Percentiles rank a stretch among this genome's conserved stretches.
phyloP scores from a whole-genome alignment of 352 stramenopile species.

The Phytophthora cryptogea region DNA sequence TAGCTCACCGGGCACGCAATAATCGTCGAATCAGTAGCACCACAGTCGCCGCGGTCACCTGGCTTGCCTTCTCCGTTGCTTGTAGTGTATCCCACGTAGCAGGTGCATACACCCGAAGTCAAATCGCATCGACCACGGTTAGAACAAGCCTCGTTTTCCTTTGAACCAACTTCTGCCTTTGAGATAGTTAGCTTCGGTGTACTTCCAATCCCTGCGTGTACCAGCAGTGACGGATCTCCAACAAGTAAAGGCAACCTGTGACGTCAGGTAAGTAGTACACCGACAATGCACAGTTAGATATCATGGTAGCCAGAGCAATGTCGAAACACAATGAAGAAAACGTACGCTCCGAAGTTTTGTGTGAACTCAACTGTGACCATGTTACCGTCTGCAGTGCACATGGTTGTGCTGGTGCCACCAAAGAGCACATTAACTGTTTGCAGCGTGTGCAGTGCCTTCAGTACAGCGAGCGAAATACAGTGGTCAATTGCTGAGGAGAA shows the following conservation, averaged over 20 bases:
- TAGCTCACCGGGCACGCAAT: conserved; percentile 50
- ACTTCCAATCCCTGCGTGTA: conserved; percentile 59
- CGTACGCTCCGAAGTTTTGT: conserved; percentile 74
- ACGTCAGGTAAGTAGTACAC: not conserved
- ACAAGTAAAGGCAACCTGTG: conserved; percentile 74
- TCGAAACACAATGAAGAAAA: not conserved
- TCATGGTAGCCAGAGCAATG: too few species aligned
- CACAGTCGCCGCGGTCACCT: conserved; percentile 76
- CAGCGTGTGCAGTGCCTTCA: conserved; percentile 64
- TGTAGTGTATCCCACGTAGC: conserved; percentile 83
- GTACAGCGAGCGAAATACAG: not conserved
- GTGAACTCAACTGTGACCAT: conserved; percentile 81
- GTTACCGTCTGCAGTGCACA: conserved; percentile 70
- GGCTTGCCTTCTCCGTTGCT: conserved; percentile 54
- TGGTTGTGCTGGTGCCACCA: conserved; percentile 52
- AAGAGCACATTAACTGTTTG: conserved; percentile 61
- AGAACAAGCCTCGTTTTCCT: conserved; percentile 88
- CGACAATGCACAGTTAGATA: too few species aligned
- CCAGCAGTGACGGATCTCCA: conserved; percentile 58
- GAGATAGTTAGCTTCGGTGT: conserved; percentile 49
- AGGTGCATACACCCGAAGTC: conserved; percentile 83
- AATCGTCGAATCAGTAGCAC: conserved; percentile 51
- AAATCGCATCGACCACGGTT: conserved; percentile 77
- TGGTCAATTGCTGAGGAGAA: not conserved
- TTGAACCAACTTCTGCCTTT: conserved; percentile 80